Percentiles rank a stretch among this genome's conserved stretches.
phyloP scores from a whole-genome alignment of 352 stramenopile species.

The Aphanomyces cochlioides region DNA sequence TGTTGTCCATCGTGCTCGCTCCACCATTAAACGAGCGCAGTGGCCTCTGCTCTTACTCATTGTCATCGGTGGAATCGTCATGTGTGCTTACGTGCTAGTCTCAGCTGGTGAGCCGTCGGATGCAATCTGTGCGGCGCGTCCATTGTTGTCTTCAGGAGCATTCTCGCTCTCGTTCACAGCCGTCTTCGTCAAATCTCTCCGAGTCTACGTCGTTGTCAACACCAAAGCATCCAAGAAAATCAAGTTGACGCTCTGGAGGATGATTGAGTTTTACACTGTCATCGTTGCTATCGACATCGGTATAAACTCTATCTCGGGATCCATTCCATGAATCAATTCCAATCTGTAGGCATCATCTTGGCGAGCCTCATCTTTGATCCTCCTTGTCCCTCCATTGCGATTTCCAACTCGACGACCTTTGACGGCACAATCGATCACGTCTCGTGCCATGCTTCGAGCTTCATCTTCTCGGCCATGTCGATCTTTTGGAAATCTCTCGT shows the following conservation, averaged over 20 bases:
- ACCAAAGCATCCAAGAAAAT: constrained; percentile 43
- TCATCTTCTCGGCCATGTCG: constrained; percentile 51
- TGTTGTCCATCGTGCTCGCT: constrained; percentile 42
- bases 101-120: constrained; percentile 45
- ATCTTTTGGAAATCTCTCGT: constrained; percentile 61
- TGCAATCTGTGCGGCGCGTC: constrained; percentile 37
- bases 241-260: constrained; percentile 37
- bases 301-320: background rate
- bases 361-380: constrained; percentile 40
- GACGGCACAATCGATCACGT: constrained; percentile 36
- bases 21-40: constrained; percentile 65
- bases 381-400: constrained; percentile 33
- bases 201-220: constrained; percentile 55
- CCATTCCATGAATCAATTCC: too few species aligned
- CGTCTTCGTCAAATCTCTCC: constrained; percentile 46
- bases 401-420: constrained; percentile 31
- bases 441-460: constrained; percentile 40
- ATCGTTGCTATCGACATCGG: constrained; percentile 39
- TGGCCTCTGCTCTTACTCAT: constrained; percentile 55
- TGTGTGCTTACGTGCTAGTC: constrained; percentile 39
- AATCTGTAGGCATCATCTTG: constrained; percentile 38
- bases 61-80: constrained; percentile 47
- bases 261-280: constrained; percentile 44
- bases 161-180: constrained; percentile 48
- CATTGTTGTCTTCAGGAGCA: constrained; percentile 37